Evolutionary conservation across 1,284 basidiomycete genomes (phyloP), one percentile per base, ranked within the genome.

Genomic region (Clitocybe nebularis): DNA sequence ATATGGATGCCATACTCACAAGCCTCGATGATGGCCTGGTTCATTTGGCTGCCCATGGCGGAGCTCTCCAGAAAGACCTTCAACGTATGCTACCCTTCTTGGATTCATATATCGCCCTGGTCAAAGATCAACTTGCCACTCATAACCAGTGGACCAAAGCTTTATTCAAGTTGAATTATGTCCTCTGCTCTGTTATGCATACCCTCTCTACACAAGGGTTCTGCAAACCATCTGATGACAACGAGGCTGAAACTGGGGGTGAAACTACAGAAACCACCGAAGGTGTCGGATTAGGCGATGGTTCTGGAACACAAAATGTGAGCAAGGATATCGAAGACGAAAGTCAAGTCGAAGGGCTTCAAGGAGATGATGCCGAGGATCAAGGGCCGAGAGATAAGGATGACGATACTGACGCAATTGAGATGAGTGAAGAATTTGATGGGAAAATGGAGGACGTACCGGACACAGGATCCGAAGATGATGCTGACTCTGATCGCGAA

Each of bases 261-360:
- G 74, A 74, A 20, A 72, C 69, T 3, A 70, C 71, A 4, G 80
- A 85, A 29, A 66, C 73, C 3, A 65, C 69, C 5, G 89, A 79
- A 35, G 93, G 93, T 2, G 80, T 86, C 1, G 93, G 94, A 1
- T 66, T 98, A 50, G 94, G 94, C 8, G 80, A 89, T 51, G 94
- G 94, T 1, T 70, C 77, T 1, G 93, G 94, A 1, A 71, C 72
- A 13, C 81, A 97, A 63, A 88, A 96, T 56, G 85, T 93, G 41
- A 93, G 89, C 68, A 86, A 90, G 53, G 88, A 96, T 57, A 93
- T 97, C 44, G 84, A 92, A 56, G 92, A 98, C 47, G 94, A 99
- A 61, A 89, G 89, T 56, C 93, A 96, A 58, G 89, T 99, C 22
- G 96, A 99, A 60, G 96, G 96, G 1, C 70, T 99, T 14, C 79